Evolutionary conservation across 1,284 basidiomycete genomes (phyloP), one percentile per base, ranked within the genome.

Genomic region (Sphagnurus paluster): DNA sequence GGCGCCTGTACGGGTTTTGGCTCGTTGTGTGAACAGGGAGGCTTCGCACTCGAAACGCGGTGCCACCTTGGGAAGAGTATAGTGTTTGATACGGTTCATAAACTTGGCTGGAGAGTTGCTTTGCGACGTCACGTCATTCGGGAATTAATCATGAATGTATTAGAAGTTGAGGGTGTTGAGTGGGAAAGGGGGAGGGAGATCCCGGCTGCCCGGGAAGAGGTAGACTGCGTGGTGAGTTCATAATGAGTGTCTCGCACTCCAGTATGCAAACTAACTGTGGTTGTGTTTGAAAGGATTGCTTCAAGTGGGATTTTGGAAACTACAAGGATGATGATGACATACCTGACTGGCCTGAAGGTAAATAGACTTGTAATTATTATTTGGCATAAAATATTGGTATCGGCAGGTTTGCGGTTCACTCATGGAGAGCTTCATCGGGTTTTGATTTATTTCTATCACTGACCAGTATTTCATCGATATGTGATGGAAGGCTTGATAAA

Each of bases 81-180:
- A 43, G 70, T 83, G 17, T 88, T 96, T 67, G 94, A 98, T 69
- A 95, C 94, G 0, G 87, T 96, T 24, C 75, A 75, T 33, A 84
- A 84, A 62, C 73, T 93, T 13, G 86, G 87, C 6, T 99, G 96
- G 96, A 72, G 75, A 4, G 84, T 86, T 14, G 87, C 91, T 59
- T 71, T 96, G n/a, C 72, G 87, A 44, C 87, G 76, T 39, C 96
- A 99, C 64, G 71, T 82, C 16, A 96, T 98, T 49, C 79, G 74
- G 44, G 76, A 84, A 40, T 72, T 98, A 17, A 85, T 97, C 49
- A 79, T 82, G 9, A 79, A 84, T 48, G 71, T 98, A 10, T 68
- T 98, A 39, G 77, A 83, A 26, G 76, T 81, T 19, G 84, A 90
- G 7, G 66, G 56, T 14, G 47, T 74, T 39, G 75, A 72, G 56